Base-by-base conservation (phyloP, 108 stramenopile genomes). In the Chaetoceros muelleri region DNA sequence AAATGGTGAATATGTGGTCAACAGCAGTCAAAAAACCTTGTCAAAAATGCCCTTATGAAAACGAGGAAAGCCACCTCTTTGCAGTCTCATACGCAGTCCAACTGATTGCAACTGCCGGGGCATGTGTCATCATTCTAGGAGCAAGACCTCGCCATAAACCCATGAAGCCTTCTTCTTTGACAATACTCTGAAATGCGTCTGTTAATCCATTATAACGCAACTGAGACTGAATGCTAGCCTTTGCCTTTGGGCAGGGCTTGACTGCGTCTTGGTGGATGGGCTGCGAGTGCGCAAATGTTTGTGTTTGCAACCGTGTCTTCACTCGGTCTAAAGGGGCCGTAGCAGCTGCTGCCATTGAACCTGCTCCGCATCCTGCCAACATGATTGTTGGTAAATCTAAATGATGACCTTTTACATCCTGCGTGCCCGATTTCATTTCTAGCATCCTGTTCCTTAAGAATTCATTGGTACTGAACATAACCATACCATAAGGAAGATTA, bases 1-100 rank as follows among this genome's bases (percentile, higher is more conserved):
- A 40, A 40, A 40, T 10, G 34, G 5, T 10, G 34, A 40, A 40
- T 40, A 40, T 40, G 34, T 40, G 13, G 34, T 13, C 8, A 40
- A 5, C 13, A 40, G 34, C 13, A 13, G 34, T n/a, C n/a, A n/a
- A n/a, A n/a, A n/a, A n/a, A n/a, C n/a, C n/a, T n/a, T n/a, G n/a
- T n/a, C n/a, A n/a, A n/a, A n/a, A n/a, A n/a, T n/a, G n/a, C n/a
- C n/a, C n/a, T n/a, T 10, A 40, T 40, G 13, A 40, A 10, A 10
- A 40, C 34, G 34, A 40, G 5, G 66, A 20, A 51, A 87, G 53
- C 65, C 80, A 88, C 29, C 62, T 66, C 62, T 93, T 88, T 30
- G 76, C 72, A 28, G 89, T 87, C 73, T 98, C 97, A 68, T 99
- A 99, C 46, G 93, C 85, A 1, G 97, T 98, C 97, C 98, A 99